phyloP scores from a whole-genome alignment of 257 asterid species.

The Marsdenia floribunda region DNA sequence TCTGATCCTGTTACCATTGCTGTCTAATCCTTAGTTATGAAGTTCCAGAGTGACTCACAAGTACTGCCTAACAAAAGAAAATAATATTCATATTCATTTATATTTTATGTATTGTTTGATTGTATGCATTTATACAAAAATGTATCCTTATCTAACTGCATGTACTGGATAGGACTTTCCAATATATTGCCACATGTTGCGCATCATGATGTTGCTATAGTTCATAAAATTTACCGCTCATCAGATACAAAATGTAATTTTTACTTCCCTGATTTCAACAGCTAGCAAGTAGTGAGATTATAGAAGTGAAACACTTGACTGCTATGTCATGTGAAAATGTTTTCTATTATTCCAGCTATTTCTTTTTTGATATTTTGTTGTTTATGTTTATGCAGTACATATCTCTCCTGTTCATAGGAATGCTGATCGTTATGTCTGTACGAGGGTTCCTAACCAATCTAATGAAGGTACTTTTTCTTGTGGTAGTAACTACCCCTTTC shows the following conservation, averaged over 20 bases:
- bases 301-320: not conserved
- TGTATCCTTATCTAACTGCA: not conserved
- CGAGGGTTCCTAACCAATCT: conserved; percentile 84
- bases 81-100: not conserved
- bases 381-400: conserved; percentile 57
- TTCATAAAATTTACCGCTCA: not conserved
- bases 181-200: not conserved
- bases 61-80: not conserved
- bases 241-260: not conserved
- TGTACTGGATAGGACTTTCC: not conserved
- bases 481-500: not conserved
- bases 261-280: not conserved
- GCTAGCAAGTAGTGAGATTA: not conserved
- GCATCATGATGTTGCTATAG: not conserved
- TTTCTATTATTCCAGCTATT: not conserved
- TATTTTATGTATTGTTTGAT: not conserved
- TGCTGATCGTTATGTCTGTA: conserved; percentile 84
- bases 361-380: not conserved
- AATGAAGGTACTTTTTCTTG: conserved; percentile 63
- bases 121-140: not conserved
- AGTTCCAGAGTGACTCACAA: not conserved
- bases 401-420: conserved; percentile 86
- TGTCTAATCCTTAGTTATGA: not conserved
- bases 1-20: not conserved
- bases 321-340: not conserved